phyloP scores from a whole-genome alignment of 371 early-diverging fungal species.

The Mucor velutinosus region DNA sequence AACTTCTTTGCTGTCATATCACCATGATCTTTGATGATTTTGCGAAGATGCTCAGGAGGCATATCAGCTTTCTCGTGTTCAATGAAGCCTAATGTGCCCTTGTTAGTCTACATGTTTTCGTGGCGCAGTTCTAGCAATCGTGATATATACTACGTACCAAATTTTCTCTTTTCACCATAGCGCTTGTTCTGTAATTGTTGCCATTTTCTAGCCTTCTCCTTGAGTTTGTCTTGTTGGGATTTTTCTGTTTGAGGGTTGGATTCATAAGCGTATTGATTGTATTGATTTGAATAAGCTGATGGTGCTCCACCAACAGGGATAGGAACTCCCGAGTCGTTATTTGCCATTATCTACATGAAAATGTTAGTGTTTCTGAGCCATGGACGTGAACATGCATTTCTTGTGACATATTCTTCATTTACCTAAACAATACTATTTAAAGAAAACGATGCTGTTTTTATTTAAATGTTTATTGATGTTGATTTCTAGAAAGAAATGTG shows the following conservation, averaged over 20 bases:
- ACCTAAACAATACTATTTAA: not conserved
- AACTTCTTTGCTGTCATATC: slow-evolving; percentile 98
- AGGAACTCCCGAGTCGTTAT: slow-evolving; percentile 26
- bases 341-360: not conserved
- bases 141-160: slow-evolving; percentile 58
- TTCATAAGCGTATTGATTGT: slow-evolving; percentile 44
- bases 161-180: slow-evolving; percentile 91
- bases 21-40: slow-evolving; percentile 97
- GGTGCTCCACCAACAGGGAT: slow-evolving; percentile 39
- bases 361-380: not conserved
- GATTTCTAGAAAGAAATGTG: not conserved
- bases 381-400: not conserved
- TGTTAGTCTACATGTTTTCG: not conserved
- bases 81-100: slow-evolving; percentile 51
- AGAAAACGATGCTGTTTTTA: not conserved
- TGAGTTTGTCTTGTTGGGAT: slow-evolving; percentile 59
- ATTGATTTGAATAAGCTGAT: slow-evolving; percentile 38
- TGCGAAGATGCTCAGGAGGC: slow-evolving; percentile 97
- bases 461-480: not conserved
- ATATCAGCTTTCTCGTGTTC: slow-evolving; percentile 87
- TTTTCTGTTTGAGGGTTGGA: slow-evolving; percentile 37
- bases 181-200: slow-evolving; percentile 88
- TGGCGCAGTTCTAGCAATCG: not conserved
- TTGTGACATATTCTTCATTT: not conserved
- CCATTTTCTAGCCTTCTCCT: slow-evolving; percentile 88